Base-by-base conservation (phyloP, 2,329 filamentous ascomycete species). In the Cladophialophora yegresii region DNA sequence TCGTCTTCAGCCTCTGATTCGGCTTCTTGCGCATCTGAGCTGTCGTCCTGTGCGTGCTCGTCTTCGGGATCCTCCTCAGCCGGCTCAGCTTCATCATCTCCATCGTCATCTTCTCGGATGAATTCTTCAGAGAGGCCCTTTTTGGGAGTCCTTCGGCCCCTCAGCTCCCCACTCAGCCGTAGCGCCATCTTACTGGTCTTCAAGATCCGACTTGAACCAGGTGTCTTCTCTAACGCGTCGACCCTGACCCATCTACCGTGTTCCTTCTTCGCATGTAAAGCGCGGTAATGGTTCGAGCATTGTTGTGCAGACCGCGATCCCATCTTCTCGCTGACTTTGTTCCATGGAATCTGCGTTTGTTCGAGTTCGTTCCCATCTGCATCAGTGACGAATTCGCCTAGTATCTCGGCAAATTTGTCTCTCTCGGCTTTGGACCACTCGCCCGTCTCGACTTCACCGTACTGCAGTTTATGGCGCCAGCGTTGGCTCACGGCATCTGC, bases 401-500 rank as follows among this genome's bases (percentile, higher is more conserved):
- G 72, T 3, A 71, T 64, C 5, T 67, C 62, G 43, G 72, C 64
- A n/a, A 80, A 71, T 8, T 60, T 56, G 4, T 47, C 54, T 4
- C 72, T 56, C 64, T 80, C 78, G 1, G 73, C 69, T n/a, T 70
- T 70, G 2, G 70, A 72, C 78, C 78, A 80, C 16, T 72, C 58
- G 0, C 78, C 78, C 16, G 57, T 63, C 5, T 72, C 74, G 72
- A 75, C 75, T 7, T 73, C 65, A 3, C 75, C 73, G 63, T 78
- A 74, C 62, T 77, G 72, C 4, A 80, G 72, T 49, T 73, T 73
- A 60, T 80, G 79, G 58, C 77, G 76, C 77, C 78, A 80, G 40
- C 78, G 70, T 65, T 79, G 78, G 4, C 74, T 74, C 22, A 80
- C 77, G 63, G 79, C 76, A 60, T 80, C 78, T 26, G 74, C 72